These are phyloP conservation scores for Saturnispora halmiae DNA, from an alignment of 805 yeast genomes.

Conservation along the genomic window DNA sequence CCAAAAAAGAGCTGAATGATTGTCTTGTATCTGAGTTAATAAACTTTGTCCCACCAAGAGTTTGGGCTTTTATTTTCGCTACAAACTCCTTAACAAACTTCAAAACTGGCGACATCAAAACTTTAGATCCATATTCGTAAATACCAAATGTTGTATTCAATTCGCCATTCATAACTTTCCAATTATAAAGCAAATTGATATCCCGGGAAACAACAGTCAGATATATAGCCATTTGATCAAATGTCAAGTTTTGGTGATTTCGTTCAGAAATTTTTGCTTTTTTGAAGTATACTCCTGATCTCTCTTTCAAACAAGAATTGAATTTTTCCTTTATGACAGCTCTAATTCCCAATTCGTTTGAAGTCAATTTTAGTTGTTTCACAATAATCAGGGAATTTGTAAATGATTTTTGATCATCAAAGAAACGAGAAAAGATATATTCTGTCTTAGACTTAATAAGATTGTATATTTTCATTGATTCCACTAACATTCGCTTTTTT, in stretches of 20 bases:
- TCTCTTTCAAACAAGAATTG: conserved; percentile 8
- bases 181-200: conserved; percentile 20
- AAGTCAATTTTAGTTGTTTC: conserved; percentile 15
- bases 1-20: conserved; percentile 14
- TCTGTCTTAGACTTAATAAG: conserved; percentile 11
- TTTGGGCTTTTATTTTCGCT: conserved; percentile 4
- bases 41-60: neutral
- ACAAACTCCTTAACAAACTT: conserved; percentile 18
- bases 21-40: neutral
- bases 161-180: conserved; percentile 21
- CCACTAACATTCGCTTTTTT: conserved; percentile 12
- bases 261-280: conserved; percentile 2
- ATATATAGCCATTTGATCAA: conserved; percentile 15
- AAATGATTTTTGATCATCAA: conserved; percentile 17
- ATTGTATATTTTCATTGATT: conserved; percentile 14
- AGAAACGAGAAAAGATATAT: conserved; percentile 14
- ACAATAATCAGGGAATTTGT: conserved; percentile 18
- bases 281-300: conserved; percentile 12
- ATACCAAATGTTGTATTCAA: conserved; percentile 17
- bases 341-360: conserved; percentile 10
- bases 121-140: conserved; percentile 15
- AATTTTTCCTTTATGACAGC: conserved; percentile 13
- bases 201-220: conserved; percentile 19
- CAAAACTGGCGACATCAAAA: conserved; percentile 17
- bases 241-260: conserved; percentile 2